Evolutionary conservation across 805 yeast genomes (phyloP).

Genomic region (Torulaspora delbrueckii): DNA sequence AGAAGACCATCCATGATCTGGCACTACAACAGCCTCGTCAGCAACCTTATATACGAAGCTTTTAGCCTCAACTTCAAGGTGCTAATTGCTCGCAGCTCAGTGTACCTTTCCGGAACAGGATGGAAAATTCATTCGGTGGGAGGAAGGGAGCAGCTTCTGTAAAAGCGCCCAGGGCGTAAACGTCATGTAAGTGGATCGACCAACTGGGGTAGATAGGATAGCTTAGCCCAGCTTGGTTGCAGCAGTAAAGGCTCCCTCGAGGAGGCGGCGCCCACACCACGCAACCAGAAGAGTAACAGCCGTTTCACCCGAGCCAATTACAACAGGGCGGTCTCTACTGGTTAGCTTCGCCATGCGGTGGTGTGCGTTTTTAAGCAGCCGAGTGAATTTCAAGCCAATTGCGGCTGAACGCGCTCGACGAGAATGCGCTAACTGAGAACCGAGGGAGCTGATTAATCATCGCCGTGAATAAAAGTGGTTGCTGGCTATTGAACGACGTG

Average conservation of each 20-base stretch:
- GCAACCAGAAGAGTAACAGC: constrained; percentile 1
- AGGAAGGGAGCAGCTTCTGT: not conserved
- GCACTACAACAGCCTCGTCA: not conserved
- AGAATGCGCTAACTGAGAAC: constrained; percentile 1
- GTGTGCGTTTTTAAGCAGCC: not conserved
- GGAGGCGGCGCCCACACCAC: not conserved
- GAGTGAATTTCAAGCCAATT: constrained; percentile 4
- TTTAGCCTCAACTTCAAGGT: not conserved
- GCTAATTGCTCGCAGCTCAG: not conserved
- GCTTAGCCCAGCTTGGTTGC: no score
- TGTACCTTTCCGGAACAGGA: constrained; percentile 1
- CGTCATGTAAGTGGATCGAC: constrained; percentile 3
- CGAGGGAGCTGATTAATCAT: not conserved
- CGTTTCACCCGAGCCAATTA: constrained; percentile 7
- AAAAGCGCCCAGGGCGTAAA: not conserved
- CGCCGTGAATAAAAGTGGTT: constrained; percentile 1
- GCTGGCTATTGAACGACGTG: not conserved
- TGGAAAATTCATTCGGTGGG: constrained; percentile 2
- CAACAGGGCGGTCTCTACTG: not conserved
- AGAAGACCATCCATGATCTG: not conserved
- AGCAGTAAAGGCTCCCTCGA: not conserved
- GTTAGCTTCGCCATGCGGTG: not conserved
- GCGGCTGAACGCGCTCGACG: constrained; percentile 6
- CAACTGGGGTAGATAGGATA: constrained; percentile 2
- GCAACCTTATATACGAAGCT: constrained; percentile 3